Base-by-base conservation (phyloP, 2,329 filamentous ascomycete species). In the Aspergillaceae sp. region DNA sequence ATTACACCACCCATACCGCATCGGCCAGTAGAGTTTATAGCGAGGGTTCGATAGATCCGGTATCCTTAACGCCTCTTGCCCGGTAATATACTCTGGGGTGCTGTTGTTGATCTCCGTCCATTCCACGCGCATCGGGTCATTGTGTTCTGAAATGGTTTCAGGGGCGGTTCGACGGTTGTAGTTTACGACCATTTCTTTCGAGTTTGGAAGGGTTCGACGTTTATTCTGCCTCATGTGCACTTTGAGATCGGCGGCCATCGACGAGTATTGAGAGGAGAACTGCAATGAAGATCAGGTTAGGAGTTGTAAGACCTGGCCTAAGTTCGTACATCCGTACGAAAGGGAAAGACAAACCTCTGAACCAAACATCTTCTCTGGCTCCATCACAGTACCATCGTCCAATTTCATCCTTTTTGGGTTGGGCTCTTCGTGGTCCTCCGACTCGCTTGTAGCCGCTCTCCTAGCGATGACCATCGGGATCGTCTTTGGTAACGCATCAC, bases 171-270 rank as follows among this genome's bases (percentile, higher is more conserved):
- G 80, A 44, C 86, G 81, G 67, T 98, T 98, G 75, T 87, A 97
- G 62, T 95, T 97, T 53, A 90, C 82, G 1, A 96, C 91, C 48
- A 96, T 75, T 61, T 98, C 92, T 66, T 95, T 94, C 0, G 90
- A 96, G 63, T 97, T 97, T n/a, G 92, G 92, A 42, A 97, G 71
- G 10, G 96, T 90, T 64, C 94, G 86, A 62, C 88, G 83, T 75
- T 97, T 97, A 70, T 95, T 95, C 55, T 82, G 80, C 51, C 91
- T 83, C 87, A 97, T 94, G 43, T 88, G 86, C 2, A 84, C 72
- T 69, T 94, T 95, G 50, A 98, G 79, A 40, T 96, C 90, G 45
- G 83, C 82, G 49, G 82, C 87, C 84, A 92, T 86, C 60, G 84
- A 84, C 47, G 80, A 80, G 68, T 90, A 97, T 61, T 79, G 75